Percentiles rank a stretch among this genome's conserved stretches.
Evolutionary conservation across 192 early-diverging fungal genomes (phyloP).

Genomic region (Linnemannia schmuckeri): DNA sequence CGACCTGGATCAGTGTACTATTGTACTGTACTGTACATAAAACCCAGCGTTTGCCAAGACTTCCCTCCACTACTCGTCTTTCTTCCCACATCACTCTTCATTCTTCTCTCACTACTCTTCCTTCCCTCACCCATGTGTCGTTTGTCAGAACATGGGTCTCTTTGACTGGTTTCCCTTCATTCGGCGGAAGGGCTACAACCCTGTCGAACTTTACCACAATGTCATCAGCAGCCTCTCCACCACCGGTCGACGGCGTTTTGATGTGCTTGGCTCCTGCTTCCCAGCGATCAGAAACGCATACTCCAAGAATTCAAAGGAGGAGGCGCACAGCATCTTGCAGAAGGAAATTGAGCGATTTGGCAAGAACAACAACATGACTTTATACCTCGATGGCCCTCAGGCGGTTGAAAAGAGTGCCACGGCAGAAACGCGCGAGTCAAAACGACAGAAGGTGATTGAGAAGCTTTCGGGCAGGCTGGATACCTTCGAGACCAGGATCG

Average conservation of each 20-base stretch:
- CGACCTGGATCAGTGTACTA: too few species aligned
- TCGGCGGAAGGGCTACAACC: background rate
- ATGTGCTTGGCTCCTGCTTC: conserved; percentile 3
- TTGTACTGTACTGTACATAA: too few species aligned
- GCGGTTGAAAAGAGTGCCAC: background rate
- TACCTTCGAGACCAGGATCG: background rate
- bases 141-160: too few species aligned
- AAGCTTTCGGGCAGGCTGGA: background rate
- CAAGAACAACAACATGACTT: background rate
- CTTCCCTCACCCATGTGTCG: too few species aligned
- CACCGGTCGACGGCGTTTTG: background rate
- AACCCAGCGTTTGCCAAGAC: too few species aligned
- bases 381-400: conserved; percentile 22
- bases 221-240: background rate
- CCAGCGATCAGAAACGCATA: background rate
- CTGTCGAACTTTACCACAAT: background rate
- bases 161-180: too few species aligned
- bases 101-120: too few species aligned
- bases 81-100: too few species aligned
- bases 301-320: background rate
- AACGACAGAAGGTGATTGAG: background rate
- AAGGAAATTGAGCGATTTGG: conserved; percentile 1
- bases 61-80: too few species aligned
- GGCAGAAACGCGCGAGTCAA: background rate
- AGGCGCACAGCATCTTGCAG: background rate